Evolutionary conservation across 2,329 filamentous ascomycete genomes (phyloP).

Genomic region (Nectriaceae sp.): DNA sequence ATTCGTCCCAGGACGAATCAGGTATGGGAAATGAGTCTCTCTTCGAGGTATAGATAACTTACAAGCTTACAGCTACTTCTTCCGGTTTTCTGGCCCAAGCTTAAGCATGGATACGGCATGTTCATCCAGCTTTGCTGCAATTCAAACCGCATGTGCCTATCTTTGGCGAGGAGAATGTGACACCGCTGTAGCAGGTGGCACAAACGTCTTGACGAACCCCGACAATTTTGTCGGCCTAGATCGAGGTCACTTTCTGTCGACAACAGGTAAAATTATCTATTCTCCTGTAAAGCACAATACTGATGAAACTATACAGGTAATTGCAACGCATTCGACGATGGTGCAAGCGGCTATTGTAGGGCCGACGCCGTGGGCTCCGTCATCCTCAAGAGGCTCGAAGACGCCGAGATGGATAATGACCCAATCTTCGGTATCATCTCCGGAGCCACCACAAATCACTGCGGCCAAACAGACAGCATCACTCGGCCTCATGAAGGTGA

Average conservation of each 20-base stretch:
- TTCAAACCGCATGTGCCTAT: constrained; percentile 61
- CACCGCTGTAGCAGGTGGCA: constrained; percentile 65
- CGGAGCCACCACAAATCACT: constrained; percentile 78
- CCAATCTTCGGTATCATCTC: constrained; percentile 75
- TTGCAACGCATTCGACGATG: constrained; percentile 74
- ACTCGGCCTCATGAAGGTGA: constrained; percentile 80
- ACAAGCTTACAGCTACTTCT: constrained; percentile 62
- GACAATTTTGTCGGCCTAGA: constrained; percentile 66
- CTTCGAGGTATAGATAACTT: not conserved
- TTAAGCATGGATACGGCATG: constrained; percentile 75
- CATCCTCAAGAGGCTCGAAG: constrained; percentile 77
- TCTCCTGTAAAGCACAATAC: not conserved
- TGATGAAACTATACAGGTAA: not conserved
- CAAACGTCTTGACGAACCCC: constrained; percentile 66
- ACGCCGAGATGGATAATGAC: constrained; percentile 77
- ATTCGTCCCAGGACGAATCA: constrained; percentile 22
- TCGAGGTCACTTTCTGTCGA: constrained; percentile 66
- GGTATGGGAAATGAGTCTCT: constrained; percentile 4
- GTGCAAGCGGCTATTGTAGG: constrained; percentile 80
- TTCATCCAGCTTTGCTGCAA: constrained; percentile 70
- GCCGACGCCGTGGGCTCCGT: constrained; percentile 75
- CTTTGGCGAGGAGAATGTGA: constrained; percentile 66
- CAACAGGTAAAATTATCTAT: constrained; percentile 14
- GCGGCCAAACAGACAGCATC: constrained; percentile 78
- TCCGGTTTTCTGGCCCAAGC: constrained; percentile 71